Evolutionary conservation across 2,329 filamentous ascomycete genomes (phyloP), one percentile per base, ranked within the genome.

Genomic region (Fusarium sp.): DNA sequence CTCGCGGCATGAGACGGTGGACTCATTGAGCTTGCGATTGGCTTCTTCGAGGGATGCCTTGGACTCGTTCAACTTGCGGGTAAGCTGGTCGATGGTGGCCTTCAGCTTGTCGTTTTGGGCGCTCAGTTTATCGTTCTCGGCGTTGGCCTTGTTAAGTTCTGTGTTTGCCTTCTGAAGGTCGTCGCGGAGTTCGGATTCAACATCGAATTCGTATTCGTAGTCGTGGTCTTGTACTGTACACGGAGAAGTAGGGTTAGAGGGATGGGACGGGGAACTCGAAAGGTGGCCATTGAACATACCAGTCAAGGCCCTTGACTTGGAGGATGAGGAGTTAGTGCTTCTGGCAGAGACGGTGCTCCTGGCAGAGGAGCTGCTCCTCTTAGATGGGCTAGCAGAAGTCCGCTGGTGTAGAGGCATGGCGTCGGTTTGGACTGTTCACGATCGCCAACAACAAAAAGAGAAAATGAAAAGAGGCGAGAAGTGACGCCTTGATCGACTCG

Each of bases 371-470:
- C 64, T 73, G 60, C 60, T 58, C 70, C 72, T 72, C 69, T 74
- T 75, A 46, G 66, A 58, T 36, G 69, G 62, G 69, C 64, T 72
- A 63, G 70, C 63, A 58, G 73, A 75, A 37, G 70, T 65, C 45
- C 73, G 67, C 65, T 75, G 73, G 65, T 73, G 66, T 43, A 75
- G 59, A 70, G 72, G 70, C 73, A 75, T 75, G 58, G 66, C 59
- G 67, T 71, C 66, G 65, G 49, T 39, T 69, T 52, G 39, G 55
- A 52, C 53, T 70, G 53, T 67, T 70, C 52, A 67, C 54, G 68
- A 50, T 63, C 55, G 62, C 63, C 67, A 60, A 64, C 53, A 57
- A 71, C 50, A 58, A 67, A 58, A 63, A 56, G 53, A 41, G 63
- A 57, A 57, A 65, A 48, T 60, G 62, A 42, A 47, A 25, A 40